phyloP scores from a whole-genome alignment of 2,329 filamentous ascomycete species.

The Xylaria sp. region DNA sequence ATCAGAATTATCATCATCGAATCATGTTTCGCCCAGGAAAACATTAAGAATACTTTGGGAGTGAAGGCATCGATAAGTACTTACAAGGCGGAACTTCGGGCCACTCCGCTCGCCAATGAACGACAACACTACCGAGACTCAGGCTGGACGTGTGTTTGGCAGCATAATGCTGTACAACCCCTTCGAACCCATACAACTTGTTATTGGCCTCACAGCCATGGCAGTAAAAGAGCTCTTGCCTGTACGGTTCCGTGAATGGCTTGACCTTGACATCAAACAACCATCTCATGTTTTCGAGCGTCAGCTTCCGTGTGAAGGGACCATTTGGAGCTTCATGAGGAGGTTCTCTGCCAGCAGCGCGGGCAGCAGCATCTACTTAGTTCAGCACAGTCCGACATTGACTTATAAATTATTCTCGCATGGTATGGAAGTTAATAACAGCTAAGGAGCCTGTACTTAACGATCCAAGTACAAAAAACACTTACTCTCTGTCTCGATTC shows the following conservation, averaged over 20 bases:
- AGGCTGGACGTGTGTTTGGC: slow-evolving; percentile 81
- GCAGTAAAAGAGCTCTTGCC: slow-evolving; percentile 81
- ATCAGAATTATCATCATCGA: not conserved
- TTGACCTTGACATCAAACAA: slow-evolving; percentile 82
- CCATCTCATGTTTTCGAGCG: slow-evolving; percentile 86
- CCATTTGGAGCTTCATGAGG: slow-evolving; percentile 62
- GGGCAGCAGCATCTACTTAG: slow-evolving; percentile 53
- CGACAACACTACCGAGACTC: slow-evolving; percentile 76
- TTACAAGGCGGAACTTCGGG: slow-evolving; percentile 77
- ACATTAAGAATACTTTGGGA: not conserved
- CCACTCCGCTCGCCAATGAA: slow-evolving; percentile 86
- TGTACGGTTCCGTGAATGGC: slow-evolving; percentile 71
- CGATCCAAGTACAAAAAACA: not conserved
- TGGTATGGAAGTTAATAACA: not conserved
- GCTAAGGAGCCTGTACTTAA: not conserved
- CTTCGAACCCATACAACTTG: slow-evolving; percentile 81
- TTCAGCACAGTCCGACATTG: slow-evolving; percentile 16
- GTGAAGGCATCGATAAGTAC: slow-evolving; percentile 3
- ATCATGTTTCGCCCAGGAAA: not conserved
- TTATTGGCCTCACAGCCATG: slow-evolving; percentile 71
- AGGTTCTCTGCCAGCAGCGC: slow-evolving; percentile 58
- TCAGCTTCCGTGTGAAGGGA: slow-evolving; percentile 55
- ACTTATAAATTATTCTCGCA: not conserved
- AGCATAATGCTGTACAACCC: slow-evolving; percentile 83
- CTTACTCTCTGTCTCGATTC: slow-evolving; percentile 62